Evolutionary conservation across 2,329 filamentous ascomycete species (phyloP), one percentile per base, ranked within the genome.

Genomic region (Trichophyton schoenleinii): DNA sequence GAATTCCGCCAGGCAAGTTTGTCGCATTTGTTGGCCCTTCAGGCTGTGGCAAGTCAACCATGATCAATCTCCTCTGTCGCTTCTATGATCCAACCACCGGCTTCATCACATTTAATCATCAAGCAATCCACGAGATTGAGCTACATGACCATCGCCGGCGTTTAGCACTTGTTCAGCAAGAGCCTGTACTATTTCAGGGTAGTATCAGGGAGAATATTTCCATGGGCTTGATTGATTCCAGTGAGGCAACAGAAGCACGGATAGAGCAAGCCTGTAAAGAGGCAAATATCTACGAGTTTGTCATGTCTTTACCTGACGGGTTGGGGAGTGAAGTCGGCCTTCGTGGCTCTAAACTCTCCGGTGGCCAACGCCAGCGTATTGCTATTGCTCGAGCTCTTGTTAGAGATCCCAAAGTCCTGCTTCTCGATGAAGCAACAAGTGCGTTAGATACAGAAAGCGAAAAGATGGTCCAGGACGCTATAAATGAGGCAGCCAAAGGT

Each of bases 61-160:
- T 90, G 28, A 89, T 87, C 0, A 78, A 89, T 1, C 86, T 87
- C 0, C 76, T 90, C 0, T 89, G 90, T 79, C 84, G 87, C 20
- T 89, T 90, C 75, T 75, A 90, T n/a, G 85, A 88, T 68, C 82
- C 85, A 0, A 74, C 78, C 9, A 80, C 83, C 4, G 87, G 87
- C 9, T 44, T 7, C 4, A 44, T 44, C 4, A n/a, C n/a, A 4
- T n/a, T 44, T 44, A 44, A 44, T 44, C 5, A 15, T n/a, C 41
- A 44, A 18, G 15, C 13, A 7, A n/a, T 44, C 41, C 41, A 44
- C 6, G 13, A n/a, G 18, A n/a, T 20, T 2, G 15, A 44, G 2
- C 6, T 44, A 2, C n/a, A n/a, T 7, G 41, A 0, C 41, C n/a
- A 44, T n/a, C 41, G 41, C 4, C n/a, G 4, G 4, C 13, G n/a